Evolutionary conservation across 2,329 filamentous ascomycete genomes (phyloP).

Genomic region (Sclerotinia glacialis): DNA sequence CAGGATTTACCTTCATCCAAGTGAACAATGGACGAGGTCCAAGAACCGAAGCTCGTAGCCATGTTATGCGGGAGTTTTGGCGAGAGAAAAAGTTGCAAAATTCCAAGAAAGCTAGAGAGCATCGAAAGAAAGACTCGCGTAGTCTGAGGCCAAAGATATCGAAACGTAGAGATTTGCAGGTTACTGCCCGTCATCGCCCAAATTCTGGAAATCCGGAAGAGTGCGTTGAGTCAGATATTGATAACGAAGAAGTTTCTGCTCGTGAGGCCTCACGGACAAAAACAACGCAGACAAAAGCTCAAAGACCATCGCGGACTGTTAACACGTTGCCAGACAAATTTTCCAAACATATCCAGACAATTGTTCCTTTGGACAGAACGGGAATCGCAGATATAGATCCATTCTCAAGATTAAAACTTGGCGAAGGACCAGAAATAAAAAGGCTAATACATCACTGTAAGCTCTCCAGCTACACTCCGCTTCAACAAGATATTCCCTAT

Average conservation of each 20-base stretch:
- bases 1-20: slow-evolving; percentile 1
- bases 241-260: not conserved
- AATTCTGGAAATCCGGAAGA: not conserved
- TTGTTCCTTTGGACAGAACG: not conserved
- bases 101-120: not conserved
- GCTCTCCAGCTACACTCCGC: not conserved
- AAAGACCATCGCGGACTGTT: not conserved
- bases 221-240: not conserved
- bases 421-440: not conserved
- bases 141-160: not conserved
- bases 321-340: not conserved
- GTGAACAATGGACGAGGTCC: not conserved
- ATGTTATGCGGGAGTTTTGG: slow-evolving; percentile 18
- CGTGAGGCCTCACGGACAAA: not conserved
- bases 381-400: slow-evolving; percentile 7
- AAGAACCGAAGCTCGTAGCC: slow-evolving; percentile 9
- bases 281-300: not conserved
- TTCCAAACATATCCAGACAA: not conserved
- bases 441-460: slow-evolving; percentile 11
- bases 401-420: not conserved
- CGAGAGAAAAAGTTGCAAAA: slow-evolving; percentile 4
- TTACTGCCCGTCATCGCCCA: not conserved
- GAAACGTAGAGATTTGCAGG: not conserved
- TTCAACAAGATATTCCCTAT: not conserved
- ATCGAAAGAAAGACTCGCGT: not conserved